Conservation (phyloP, 1,284 basidiomycete species). For the Pascua sp. region DNA sequence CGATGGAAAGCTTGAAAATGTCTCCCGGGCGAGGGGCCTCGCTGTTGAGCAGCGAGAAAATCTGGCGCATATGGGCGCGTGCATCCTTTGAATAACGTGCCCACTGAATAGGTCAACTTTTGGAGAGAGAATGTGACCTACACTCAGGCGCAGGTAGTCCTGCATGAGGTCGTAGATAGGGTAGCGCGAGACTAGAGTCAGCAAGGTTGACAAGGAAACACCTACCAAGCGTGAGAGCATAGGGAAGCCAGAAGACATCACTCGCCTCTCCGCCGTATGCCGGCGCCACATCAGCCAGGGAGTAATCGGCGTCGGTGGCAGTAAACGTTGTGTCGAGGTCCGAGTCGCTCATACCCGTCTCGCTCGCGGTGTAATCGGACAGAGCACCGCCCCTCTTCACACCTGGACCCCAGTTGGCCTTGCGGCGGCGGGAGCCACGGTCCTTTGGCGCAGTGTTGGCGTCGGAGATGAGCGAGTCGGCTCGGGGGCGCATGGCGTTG, state of each 20-base stretch:
- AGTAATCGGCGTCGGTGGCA: slow-evolving; percentile 12
- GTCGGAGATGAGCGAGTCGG: slow-evolving; percentile 15
- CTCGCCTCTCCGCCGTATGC: slow-evolving; percentile 53
- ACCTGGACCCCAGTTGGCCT: slow-evolving; percentile 7
- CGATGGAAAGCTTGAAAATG: slow-evolving; percentile 31
- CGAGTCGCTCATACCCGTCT: slow-evolving; percentile 69
- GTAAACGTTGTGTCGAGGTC: slow-evolving; percentile 39
- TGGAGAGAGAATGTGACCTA: slow-evolving; percentile 11
- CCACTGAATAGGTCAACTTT: slow-evolving; percentile 58
- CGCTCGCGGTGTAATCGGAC: slow-evolving; percentile 56
- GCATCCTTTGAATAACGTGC: slow-evolving; percentile 86
- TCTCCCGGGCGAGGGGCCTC: slow-evolving; percentile 83
- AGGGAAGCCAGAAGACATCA: slow-evolving; percentile 89
- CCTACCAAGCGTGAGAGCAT: slow-evolving; percentile 63
- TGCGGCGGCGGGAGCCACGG: slow-evolving; percentile 8
- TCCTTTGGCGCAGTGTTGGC: slow-evolving; percentile 2
- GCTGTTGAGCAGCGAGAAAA: slow-evolving; percentile 52
- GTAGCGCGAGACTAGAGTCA: slow-evolving; percentile 69
- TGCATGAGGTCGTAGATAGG: slow-evolving; percentile 90
- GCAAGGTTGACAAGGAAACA: slow-evolving; percentile 5
- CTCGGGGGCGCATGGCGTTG: slow-evolving; percentile 22
- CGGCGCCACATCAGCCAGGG: slow-evolving; percentile 18
- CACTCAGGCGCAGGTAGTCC: slow-evolving; percentile 75
- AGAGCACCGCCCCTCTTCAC: slow-evolving; percentile 2
- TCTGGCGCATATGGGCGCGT: slow-evolving; percentile 43